Evolutionary conservation across 768 basidiomycete genomes (phyloP).

Genomic region (Termitomyces sp.): DNA sequence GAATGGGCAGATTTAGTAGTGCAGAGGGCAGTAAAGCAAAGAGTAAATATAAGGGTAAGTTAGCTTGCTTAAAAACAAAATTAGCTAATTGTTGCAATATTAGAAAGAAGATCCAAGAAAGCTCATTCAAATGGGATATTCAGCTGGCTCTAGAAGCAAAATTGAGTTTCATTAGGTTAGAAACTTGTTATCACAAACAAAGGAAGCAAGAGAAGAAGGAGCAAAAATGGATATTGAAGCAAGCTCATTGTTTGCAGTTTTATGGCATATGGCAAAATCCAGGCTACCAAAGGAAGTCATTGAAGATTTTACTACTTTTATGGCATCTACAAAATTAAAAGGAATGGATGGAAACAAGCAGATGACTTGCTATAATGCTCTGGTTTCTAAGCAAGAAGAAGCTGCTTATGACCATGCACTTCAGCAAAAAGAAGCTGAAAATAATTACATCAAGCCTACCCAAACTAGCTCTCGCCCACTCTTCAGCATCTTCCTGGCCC

Average conservation of each 20-base stretch:
- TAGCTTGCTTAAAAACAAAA: too few relatives aligned
- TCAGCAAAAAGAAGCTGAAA: neutral
- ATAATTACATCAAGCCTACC: neutral
- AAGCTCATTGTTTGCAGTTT: neutral
- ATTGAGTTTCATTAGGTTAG: conserved; percentile 14
- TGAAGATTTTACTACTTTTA: neutral
- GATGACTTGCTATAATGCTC: neutral
- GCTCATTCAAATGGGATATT: conserved; percentile 12
- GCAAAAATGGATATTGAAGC: neutral
- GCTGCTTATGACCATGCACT: neutral
- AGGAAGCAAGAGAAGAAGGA: neutral
- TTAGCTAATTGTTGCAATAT: too few relatives aligned
- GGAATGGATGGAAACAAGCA: neutral
- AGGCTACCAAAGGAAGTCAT: neutral
- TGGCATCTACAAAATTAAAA: neutral
- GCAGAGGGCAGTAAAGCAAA: too few relatives aligned
- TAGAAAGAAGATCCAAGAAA: conserved; percentile 16
- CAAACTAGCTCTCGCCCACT: neutral
- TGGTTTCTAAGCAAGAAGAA: neutral
- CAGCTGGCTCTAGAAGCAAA: conserved; percentile 12
- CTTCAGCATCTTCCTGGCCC: neutral
- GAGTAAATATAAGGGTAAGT: too few relatives aligned
- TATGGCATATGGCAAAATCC: neutral
- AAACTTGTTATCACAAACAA: conserved; percentile 1
- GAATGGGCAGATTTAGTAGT: too few relatives aligned